These are phyloP conservation scores for Marasmius fiardii DNA, from an alignment of 1,284 basidiomycete genomes.

Conservation along the genomic window DNA sequence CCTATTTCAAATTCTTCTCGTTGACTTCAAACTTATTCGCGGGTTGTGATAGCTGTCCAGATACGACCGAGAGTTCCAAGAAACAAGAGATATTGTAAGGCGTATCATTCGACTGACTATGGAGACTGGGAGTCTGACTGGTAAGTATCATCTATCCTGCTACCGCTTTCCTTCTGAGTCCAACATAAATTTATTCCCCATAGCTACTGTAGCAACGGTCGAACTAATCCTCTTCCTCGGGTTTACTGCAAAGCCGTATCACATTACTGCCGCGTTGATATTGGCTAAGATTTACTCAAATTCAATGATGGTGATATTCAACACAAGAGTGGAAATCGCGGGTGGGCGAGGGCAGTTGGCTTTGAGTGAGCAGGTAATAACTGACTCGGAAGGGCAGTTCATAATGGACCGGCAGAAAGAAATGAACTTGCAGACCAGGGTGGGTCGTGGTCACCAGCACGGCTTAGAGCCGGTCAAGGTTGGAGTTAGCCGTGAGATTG, in stretches of 20 bases:
- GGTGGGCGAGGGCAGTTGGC: background rate
- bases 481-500: no score
- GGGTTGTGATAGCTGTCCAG: background rate
- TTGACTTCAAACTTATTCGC: no score
- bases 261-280: background rate
- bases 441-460: no score
- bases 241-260: background rate
- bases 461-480: no score
- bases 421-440: no score
- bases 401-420: no score
- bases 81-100: background rate
- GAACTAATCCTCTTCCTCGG: background rate
- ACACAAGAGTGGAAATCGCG: background rate
- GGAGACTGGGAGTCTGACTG: background rate
- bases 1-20: background rate
- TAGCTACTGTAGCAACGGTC: background rate
- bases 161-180: background rate
- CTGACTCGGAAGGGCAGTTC: no score
- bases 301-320: background rate
- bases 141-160: background rate
- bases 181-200: background rate
- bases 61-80: background rate
- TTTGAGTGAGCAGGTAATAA: no score
- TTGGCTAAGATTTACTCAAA: background rate
- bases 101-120: background rate